Evolutionary conservation across 2,329 filamentous ascomycete species (phyloP), one percentile per base, ranked within the genome.

Genomic region (Purpureocillium lavendulum): DNA sequence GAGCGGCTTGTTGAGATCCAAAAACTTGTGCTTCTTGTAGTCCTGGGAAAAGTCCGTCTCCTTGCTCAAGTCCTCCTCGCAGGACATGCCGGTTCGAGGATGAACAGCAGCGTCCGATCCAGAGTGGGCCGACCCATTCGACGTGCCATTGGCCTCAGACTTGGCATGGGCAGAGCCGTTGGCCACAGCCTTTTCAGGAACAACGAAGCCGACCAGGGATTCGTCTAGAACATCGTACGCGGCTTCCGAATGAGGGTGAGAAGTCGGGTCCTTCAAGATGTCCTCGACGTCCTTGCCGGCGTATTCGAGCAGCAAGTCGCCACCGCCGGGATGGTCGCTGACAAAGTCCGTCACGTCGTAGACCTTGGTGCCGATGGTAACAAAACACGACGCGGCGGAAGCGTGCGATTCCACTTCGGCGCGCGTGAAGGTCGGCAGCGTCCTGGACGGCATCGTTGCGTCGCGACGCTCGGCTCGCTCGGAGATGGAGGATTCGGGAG

Each of bases 171-270:
- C 43, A 10, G 21, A 26, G 21, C 21, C 21, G 21, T 26, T 26
- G 21, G 21, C 21, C 21, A 26, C 21, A 5, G 73, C 59, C 45
- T 77, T 72, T 30, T 80, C 71, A 2, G 74, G 74, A 5, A 73
- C 71, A 28, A 96, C 67, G 54, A 94, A 94, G 13, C 87, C 92
- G 44, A 97, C 72, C 13, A 90, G 73, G 34, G 78, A 83, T 31
- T 97, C 92, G 34, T 94, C 86, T 18, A 98, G 72, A 12, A 97
- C 84, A 53, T 97, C 90, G 63, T 96, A 98, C n/a, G 92, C 92
- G 2, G 88, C 75, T 45, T 97, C 89, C 35, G 84, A 87, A 61
- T 98, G 92, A 33, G 71, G 66, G 57, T 98, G 92, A 28, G 89
- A 96, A 33, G 76, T 66, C 45, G 81, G 73, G 56, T 98, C 89